Conservation (phyloP, 208 protist genomes). For the Herpetomonas tarakana region DNA sequence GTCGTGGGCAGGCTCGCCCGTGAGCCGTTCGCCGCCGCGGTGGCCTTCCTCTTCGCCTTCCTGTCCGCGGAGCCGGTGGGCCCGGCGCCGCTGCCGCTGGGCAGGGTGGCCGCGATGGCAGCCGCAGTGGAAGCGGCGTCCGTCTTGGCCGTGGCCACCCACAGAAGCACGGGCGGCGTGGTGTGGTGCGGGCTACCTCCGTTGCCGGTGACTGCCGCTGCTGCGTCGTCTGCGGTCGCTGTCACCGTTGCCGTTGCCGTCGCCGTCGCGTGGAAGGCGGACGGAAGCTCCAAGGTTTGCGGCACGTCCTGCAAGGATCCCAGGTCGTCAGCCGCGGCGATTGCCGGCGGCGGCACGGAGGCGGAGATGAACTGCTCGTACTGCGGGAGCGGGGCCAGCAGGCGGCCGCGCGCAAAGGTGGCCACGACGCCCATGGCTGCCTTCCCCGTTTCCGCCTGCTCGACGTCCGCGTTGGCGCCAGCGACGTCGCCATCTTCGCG, state of each 20-base stretch:
- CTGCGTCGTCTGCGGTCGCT: neutral
- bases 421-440: slow-evolving; percentile 4
- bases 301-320: slow-evolving; percentile 59
- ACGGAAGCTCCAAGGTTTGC: slow-evolving; percentile 13
- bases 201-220: neutral
- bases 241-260: neutral
- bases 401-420: slow-evolving; percentile 49
- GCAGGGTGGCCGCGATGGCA: neutral
- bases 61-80: slow-evolving; percentile 16
- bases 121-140: slow-evolving; percentile 4
- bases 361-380: slow-evolving; percentile 62
- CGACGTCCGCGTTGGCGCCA: neutral
- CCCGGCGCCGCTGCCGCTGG: slow-evolving; percentile 1
- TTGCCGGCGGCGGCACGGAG: slow-evolving; percentile 32
- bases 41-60: slow-evolving; percentile 11
- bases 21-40: slow-evolving; percentile 5
- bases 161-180: slow-evolving; percentile 18
- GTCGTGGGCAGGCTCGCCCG: too few species aligned
- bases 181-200: neutral
- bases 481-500: neutral
- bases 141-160: slow-evolving; percentile 23
- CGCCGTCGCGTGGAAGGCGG: too few species aligned
- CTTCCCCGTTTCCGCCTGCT: neutral
- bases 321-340: slow-evolving; percentile 35
- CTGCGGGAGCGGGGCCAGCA: slow-evolving; percentile 40